Evolutionary conservation across 148 eudicot genomes (phyloP).

Genomic region (Cornus suecica): DNA sequence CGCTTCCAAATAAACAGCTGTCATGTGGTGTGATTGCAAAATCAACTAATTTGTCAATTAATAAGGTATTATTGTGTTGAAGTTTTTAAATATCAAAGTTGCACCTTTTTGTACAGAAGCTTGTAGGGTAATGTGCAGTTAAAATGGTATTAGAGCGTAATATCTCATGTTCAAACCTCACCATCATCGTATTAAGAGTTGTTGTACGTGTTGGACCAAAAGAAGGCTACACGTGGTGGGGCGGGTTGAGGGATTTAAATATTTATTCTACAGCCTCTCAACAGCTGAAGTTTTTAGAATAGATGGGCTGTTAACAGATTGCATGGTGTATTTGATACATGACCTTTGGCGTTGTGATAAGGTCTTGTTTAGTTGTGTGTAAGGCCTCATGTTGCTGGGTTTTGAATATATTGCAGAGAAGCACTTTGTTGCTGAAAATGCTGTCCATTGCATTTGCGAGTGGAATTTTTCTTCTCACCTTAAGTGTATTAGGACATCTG

Average conservation of each 20-base stretch:
- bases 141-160: no score
- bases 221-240: no score
- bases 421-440: conserved; percentile 45
- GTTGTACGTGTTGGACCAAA: no score
- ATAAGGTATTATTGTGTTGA: conserved; percentile 49
- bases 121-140: no score
- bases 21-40: conserved; percentile 39
- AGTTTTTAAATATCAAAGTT: background rate
- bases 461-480: conserved; percentile 49
- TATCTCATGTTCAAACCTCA: no score
- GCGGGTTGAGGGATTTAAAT: no score
- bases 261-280: no score
- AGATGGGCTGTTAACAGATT: no score
- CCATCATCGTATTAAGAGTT: no score
- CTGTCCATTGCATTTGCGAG: conserved; percentile 46
- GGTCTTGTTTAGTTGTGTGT: background rate
- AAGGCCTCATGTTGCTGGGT: background rate
- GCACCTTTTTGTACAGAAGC: no score
- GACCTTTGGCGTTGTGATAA: background rate
- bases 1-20: conserved; percentile 68
- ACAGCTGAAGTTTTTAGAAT: no score
- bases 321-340: background rate
- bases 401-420: conserved; percentile 40
- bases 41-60: conserved; percentile 40
- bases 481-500: conserved; percentile 51